Evolutionary conservation across 805 yeast genomes (phyloP).

Genomic region (Saccharomycopsis javanensis): DNA sequence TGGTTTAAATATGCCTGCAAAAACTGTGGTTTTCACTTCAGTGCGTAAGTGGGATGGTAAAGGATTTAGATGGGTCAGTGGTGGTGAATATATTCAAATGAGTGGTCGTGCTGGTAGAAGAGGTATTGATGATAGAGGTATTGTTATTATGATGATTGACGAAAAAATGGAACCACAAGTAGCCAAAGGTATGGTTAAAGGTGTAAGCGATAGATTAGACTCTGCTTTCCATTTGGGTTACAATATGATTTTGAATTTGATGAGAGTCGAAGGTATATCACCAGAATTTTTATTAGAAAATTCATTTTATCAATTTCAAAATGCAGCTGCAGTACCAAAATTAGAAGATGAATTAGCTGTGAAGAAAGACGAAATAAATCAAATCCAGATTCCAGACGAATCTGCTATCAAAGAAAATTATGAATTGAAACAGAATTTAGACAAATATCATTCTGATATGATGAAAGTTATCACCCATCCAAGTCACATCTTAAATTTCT

Average conservation of each 20-base stretch:
- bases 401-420: conserved; percentile 68
- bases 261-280: conserved; percentile 96
- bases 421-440: conserved; percentile 66
- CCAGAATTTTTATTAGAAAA: conserved; percentile 95
- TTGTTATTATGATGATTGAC: conserved; percentile 98
- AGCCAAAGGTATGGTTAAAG: conserved; percentile 98
- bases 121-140: conserved; percentile 98
- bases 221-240: conserved; percentile 97
- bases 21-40: conserved; percentile 94
- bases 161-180: conserved; percentile 99
- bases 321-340: conserved; percentile 79
- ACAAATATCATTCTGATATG: conserved; percentile 62
- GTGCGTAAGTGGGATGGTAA: conserved; percentile 98
- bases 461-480: conserved; percentile 86
- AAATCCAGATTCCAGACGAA: conserved; percentile 62
- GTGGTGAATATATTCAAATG: conserved; percentile 99
- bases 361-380: conserved; percentile 39
- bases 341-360: conserved; percentile 60
- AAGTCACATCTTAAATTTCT: conserved; percentile 67
- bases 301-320: conserved; percentile 93
- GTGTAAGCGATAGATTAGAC: conserved; percentile 94
- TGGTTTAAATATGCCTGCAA: conserved; percentile 98
- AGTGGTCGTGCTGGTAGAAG: conserved; percentile 99
- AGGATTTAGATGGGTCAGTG: conserved; percentile 97
- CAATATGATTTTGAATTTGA: conserved; percentile 89